Evolutionary conservation across 2,329 filamentous ascomycete genomes (phyloP), one percentile per base, ranked within the genome.

Genomic region (Ceratocystis alfenasii): DNA sequence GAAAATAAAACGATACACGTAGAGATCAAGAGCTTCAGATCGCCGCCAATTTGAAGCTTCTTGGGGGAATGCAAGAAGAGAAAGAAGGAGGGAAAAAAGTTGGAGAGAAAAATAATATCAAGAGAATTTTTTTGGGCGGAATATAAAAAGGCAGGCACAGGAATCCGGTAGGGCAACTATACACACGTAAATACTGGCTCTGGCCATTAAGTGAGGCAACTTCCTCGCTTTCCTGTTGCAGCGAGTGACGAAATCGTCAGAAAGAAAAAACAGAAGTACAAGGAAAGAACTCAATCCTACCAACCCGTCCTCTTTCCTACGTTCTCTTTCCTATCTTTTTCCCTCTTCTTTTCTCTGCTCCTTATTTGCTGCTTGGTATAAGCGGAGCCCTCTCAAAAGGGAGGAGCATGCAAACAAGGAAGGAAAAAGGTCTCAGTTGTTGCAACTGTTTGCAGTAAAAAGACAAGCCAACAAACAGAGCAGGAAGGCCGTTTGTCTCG

Each of bases 231-330:
- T 25, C 20, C 48, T 53, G 48, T 53, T 22, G 48, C 48, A 53
- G 48, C 33, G 28, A n/a, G 55, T 59, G 55, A 59, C 55, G 55
- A 59, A 59, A 59, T 59, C 55, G 55, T 36, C 55, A n/a, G 33
- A 59, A 30, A 33, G 3, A 15, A 41, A 41, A 41, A 4, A 12
- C 36, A 41, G 36, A 15, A 41, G 12, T 41, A 6, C 28, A 59
- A n/a, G 28, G 55, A 59, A 59, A 59, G 25, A 59, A 59, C 55
- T 36, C 55, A n/a, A 59, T 59, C 55, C 55, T 59, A n/a, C 55
- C 12, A 36, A 5, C 55, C 33, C 36, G 36, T 59, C 28, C 28
- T 59, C 55, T 59, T 53, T 8, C 48, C 48, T 53, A 17, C 46
- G 17, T 20, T 20, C 20, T 22, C 46, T 48, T 48, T 48, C 17